A percentile compares a stretch with the other conserved stretches of the same genome.
phyloP scores from a whole-genome alignment of 306 rosid species.

The Ormosia emarginata region DNA sequence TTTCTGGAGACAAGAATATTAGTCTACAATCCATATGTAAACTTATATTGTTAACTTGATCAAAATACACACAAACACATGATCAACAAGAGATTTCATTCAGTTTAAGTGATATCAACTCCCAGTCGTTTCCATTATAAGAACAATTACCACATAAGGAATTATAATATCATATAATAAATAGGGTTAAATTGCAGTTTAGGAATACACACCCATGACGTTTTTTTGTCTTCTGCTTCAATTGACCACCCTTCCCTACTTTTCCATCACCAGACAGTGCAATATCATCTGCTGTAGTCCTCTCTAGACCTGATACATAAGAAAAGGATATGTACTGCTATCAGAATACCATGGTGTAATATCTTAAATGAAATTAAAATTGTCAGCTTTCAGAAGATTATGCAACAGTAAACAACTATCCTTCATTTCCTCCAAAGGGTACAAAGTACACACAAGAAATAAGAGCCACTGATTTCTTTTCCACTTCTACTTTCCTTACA shows the following conservation, averaged over 20 bases:
- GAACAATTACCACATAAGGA: background rate
- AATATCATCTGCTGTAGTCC: slow-evolving; percentile 47
- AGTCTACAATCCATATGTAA: background rate
- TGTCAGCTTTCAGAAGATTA: slow-evolving; percentile 17
- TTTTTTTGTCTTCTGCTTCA: slow-evolving; percentile 66
- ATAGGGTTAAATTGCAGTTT: slow-evolving; percentile 8
- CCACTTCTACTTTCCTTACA: background rate
- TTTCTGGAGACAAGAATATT: background rate
- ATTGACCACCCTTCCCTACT: slow-evolving; percentile 55
- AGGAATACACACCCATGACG: slow-evolving; percentile 76
- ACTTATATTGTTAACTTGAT: background rate
- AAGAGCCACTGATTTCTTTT: background rate
- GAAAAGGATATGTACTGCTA: slow-evolving; percentile 5
- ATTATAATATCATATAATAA: slow-evolving; percentile 4
- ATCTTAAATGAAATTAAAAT: slow-evolving; percentile 22
- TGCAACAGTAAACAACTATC: slow-evolving; percentile 7
- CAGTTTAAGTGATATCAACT: background rate
- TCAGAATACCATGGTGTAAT: background rate
- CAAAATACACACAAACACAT: slow-evolving; percentile 9
- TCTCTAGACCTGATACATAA: slow-evolving; percentile 47
- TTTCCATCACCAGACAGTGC: slow-evolving; percentile 58
- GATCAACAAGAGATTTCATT: slow-evolving; percentile 10
- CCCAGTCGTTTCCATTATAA: slow-evolving; percentile 3
- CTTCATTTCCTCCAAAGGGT: background rate
- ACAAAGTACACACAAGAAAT: background rate